Evolutionary conservation across 176 grass and related monocot species (phyloP).

Genomic region (Aegilops umbellulata): DNA sequence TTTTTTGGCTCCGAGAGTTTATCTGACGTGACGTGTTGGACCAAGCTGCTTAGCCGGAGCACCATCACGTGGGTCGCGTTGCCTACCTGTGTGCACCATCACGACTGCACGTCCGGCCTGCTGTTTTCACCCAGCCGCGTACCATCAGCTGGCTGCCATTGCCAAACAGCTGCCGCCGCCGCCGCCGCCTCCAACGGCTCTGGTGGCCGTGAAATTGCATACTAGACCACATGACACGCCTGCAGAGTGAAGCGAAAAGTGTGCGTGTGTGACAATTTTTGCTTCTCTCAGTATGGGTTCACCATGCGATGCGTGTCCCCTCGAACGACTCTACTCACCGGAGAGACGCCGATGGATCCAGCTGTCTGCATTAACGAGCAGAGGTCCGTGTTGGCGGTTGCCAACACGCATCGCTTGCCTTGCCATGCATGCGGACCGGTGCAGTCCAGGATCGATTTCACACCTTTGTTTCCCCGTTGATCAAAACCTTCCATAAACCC

Average conservation of each 20-base stretch:
- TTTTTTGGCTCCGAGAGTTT: not conserved
- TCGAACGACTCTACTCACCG: not conserved
- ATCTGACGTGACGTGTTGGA: not conserved
- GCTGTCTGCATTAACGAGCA: no score
- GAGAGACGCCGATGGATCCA: not conserved
- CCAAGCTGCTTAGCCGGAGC: not conserved
- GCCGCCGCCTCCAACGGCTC: not conserved
- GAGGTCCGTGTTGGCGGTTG: not conserved
- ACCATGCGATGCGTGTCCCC: not conserved
- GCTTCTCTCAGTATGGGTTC: not conserved
- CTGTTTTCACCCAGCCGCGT: not conserved
- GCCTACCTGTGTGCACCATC: not conserved
- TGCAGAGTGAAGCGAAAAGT: not conserved
- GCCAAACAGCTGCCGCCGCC: not conserved
- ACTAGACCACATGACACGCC: no score
- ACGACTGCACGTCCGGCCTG: not conserved
- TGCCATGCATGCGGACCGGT: not conserved
- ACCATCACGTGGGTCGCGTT: not conserved
- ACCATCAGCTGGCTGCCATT: not conserved
- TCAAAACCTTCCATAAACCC: not conserved
- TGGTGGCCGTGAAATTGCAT: not conserved
- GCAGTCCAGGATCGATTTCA: not conserved
- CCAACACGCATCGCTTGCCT: not conserved
- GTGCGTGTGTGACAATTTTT: not conserved
- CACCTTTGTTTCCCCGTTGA: not conserved